phyloP scores from a whole-genome alignment of 2,329 filamentous ascomycete species.

The Pleoardoris graminearum region DNA sequence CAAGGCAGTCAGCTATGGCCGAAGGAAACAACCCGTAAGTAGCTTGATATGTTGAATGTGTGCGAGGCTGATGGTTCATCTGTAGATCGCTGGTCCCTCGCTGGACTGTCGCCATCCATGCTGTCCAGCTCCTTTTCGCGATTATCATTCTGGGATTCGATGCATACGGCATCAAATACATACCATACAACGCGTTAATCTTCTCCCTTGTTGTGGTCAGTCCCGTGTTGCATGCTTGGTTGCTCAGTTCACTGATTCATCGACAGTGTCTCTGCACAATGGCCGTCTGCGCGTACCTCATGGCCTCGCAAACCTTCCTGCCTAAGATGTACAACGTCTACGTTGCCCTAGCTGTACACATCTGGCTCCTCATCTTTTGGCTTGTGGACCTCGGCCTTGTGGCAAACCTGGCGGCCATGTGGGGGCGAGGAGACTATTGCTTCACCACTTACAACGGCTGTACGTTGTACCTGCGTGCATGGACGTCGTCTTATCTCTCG shows the following conservation, averaged over 20 bases:
- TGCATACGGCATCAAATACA: conserved; percentile 49
- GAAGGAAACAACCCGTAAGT: conserved; percentile 1
- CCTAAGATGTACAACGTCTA: conserved; percentile 58
- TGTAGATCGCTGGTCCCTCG: conserved; percentile 13
- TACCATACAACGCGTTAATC: conserved; percentile 49
- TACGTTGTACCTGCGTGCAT: conserved; percentile 11
- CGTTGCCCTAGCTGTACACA: conserved; percentile 57
- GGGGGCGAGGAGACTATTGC: conserved; percentile 17
- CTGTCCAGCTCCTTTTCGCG: conserved; percentile 45
- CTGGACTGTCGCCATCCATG: conserved; percentile 25
- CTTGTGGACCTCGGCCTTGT: conserved; percentile 40
- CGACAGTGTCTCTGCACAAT: conserved; percentile 51
- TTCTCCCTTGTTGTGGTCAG: conserved; percentile 22
- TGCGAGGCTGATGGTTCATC: neutral
- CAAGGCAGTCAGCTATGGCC: neutral
- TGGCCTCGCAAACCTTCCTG: conserved; percentile 49
- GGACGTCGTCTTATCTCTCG: conserved; percentile 14
- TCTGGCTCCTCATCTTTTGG: conserved; percentile 59
- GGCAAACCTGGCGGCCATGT: conserved; percentile 27
- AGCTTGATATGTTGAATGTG: too few relatives aligned
- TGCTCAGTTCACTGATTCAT: conserved; percentile 3
- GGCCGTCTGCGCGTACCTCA: conserved; percentile 52
- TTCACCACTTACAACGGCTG: conserved; percentile 16
- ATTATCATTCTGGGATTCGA: conserved; percentile 54
- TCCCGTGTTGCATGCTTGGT: neutral